phyloP scores from a whole-genome alignment of 2,329 filamentous ascomycete species.

The Fusarium siculi region DNA sequence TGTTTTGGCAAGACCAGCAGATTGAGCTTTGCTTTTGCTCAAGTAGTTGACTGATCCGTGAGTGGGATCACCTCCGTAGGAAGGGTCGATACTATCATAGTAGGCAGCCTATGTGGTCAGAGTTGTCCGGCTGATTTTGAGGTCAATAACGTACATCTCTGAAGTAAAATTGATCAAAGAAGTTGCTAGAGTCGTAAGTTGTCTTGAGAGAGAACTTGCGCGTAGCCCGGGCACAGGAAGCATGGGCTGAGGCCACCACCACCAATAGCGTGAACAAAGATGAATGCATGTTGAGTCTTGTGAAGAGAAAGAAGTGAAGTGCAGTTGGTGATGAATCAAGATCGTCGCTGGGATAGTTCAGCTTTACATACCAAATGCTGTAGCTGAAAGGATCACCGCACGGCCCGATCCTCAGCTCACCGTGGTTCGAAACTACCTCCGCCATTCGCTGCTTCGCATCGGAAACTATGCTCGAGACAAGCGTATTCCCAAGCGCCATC shows the following conservation, averaged over 20 bases:
- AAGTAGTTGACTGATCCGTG: constrained; percentile 72
- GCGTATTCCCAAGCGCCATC: neutral
- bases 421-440: neutral
- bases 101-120: constrained; percentile 11
- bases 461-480: neutral
- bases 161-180: constrained; percentile 58
- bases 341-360: neutral
- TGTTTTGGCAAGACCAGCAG: constrained; percentile 41
- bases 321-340: neutral
- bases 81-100: constrained; percentile 28
- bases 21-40: constrained; percentile 47
- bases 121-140: fast-evolving
- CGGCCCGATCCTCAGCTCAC: neutral
- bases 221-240: neutral
- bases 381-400: neutral
- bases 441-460: neutral
- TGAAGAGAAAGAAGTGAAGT: neutral
- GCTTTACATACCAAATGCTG: constrained; percentile 1
- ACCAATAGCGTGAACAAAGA: neutral
- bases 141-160: neutral
- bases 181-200: constrained; percentile 48
- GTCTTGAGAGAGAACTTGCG: constrained; percentile 19
- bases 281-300: neutral
- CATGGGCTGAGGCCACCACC: neutral
- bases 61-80: constrained; percentile 64